Evolutionary conservation across 2,329 filamentous ascomycete species (phyloP).

Genomic region (Colletotrichum australisinense): DNA sequence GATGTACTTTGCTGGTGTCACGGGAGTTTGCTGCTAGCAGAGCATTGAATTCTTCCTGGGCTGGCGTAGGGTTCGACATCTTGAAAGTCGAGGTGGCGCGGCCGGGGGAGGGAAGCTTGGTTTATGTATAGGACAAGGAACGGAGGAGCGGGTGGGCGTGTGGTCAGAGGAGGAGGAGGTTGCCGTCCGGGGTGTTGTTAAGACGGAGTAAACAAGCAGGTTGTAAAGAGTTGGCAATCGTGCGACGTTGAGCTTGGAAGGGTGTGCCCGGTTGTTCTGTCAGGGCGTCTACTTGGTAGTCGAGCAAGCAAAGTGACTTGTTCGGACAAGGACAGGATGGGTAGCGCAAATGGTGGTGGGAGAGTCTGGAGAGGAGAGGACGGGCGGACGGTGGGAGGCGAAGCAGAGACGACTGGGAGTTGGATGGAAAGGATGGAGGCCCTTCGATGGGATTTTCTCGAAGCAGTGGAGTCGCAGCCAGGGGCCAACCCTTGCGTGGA

Average conservation of each 20-base stretch:
- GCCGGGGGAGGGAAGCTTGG: constrained; percentile 40
- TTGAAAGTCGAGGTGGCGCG: constrained; percentile 43
- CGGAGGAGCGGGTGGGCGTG: constrained; percentile 27
- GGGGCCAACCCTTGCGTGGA: constrained; percentile 22
- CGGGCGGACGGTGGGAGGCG: not conserved
- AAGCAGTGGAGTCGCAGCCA: constrained; percentile 36
- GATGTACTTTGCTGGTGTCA: constrained; percentile 59
- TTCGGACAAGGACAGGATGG: constrained; percentile 7
- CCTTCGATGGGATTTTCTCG: constrained; percentile 37
- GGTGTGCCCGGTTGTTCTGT: constrained; percentile 34
- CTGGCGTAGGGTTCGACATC: constrained; percentile 68
- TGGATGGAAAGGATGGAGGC: constrained; percentile 9
- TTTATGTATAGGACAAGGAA: constrained; percentile 48
- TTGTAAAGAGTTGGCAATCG: constrained; percentile 21
- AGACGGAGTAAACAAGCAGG: constrained; percentile 29
- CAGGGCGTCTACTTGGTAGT: constrained; percentile 21
- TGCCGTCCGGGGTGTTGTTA: constrained; percentile 20
- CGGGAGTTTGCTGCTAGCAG: constrained; percentile 69
- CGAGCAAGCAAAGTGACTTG: constrained; percentile 6
- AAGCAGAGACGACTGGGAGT: not conserved
- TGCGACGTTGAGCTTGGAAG: constrained; percentile 27
- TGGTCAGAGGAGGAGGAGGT: constrained; percentile 19
- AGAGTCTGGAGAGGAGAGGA: constrained; percentile 6
- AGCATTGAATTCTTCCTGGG: constrained; percentile 75
- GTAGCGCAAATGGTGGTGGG: not conserved